phyloP scores from a whole-genome alignment of 2,329 filamentous ascomycete species.

The Talaromyces albobiverticillius region DNA sequence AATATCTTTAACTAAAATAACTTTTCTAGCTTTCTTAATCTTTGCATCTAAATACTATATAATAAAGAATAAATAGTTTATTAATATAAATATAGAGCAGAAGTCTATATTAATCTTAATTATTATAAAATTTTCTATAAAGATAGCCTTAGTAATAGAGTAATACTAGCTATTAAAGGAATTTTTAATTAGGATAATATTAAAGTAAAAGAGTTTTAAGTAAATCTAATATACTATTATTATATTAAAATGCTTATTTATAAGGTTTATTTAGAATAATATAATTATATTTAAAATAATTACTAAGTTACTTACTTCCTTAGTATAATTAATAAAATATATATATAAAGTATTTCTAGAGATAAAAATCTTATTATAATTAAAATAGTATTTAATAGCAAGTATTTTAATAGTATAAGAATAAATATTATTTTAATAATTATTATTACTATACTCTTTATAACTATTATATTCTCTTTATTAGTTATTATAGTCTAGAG shows the following conservation, averaged over 20 bases:
- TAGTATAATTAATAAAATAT: too few relatives aligned
- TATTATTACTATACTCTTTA: too few relatives aligned
- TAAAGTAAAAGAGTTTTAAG: not conserved
- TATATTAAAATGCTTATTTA: not conserved
- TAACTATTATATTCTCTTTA: too few relatives aligned
- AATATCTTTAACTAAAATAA: not conserved
- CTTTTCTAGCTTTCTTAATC: not conserved
- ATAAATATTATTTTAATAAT: too few relatives aligned
- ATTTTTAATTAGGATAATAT: not conserved
- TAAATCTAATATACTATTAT: not conserved
- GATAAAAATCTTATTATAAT: too few relatives aligned
- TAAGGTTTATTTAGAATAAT: too few relatives aligned
- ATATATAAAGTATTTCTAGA: too few relatives aligned
- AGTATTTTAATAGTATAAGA: too few relatives aligned
- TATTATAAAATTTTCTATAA: not conserved
- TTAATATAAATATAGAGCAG: not conserved
- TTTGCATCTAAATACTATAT: not conserved
- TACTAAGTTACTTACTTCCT: too few relatives aligned
- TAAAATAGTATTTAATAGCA: too few relatives aligned
- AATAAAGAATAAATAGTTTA: not conserved
- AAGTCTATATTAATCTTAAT: not conserved
- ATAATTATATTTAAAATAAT: too few relatives aligned
- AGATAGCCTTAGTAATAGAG: not conserved
- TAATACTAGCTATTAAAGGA: not conserved
- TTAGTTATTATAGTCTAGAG: too few relatives aligned